Conservation (phyloP, 2,329 filamentous ascomycete species). For the Aspergillus sp. region DNA sequence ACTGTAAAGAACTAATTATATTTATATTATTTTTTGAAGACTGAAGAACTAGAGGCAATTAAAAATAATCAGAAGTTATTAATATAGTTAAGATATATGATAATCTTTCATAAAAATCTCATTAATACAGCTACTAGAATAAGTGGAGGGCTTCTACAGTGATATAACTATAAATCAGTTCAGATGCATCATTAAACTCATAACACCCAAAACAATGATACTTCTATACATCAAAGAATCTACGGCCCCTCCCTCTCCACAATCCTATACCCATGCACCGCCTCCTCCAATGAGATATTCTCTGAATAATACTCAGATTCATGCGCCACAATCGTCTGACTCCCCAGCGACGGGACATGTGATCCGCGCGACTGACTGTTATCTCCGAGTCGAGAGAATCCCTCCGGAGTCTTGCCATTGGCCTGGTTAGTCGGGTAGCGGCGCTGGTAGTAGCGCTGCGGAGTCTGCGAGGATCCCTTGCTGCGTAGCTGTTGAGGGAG, state of each 20-base stretch:
- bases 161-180: too few relatives aligned
- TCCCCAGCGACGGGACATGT: slow-evolving; percentile 1
- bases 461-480: slow-evolving; percentile 1
- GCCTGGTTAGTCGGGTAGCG: slow-evolving; percentile 5
- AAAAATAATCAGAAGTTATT: too few relatives aligned
- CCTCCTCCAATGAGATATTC: not conserved
- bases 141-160: too few relatives aligned
- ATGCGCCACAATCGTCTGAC: not conserved
- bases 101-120: too few relatives aligned
- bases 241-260: not conserved
- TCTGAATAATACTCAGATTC: not conserved
- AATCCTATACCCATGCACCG: not conserved
- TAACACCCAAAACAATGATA: not conserved
- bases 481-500: slow-evolving; percentile 8
- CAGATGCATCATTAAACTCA: not conserved
- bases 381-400: slow-evolving; percentile 6
- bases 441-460: not conserved
- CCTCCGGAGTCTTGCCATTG: slow-evolving; percentile 4
- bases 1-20: too few relatives aligned
- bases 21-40: too few relatives aligned
- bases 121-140: too few relatives aligned
- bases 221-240: too few relatives aligned
- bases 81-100: too few relatives aligned
- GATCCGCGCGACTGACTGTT: not conserved
- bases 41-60: too few relatives aligned